Evolutionary conservation across 2,329 filamentous ascomycete species (phyloP).

Genomic region (Fusarium fracticaudum): DNA sequence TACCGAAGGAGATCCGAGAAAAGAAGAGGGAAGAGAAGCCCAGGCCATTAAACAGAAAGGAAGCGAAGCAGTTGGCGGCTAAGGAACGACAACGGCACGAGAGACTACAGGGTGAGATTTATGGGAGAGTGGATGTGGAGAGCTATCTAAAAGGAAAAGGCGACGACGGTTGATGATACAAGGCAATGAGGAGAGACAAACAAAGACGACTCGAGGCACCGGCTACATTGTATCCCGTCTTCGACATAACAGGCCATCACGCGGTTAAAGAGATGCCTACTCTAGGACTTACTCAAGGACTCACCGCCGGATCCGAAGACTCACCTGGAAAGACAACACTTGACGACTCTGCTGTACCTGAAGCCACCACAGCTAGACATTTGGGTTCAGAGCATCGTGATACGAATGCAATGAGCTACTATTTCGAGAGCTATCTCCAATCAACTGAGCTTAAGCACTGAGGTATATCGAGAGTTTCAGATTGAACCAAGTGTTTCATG

Average conservation of each 20-base stretch:
- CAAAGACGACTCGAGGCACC: background rate
- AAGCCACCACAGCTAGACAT: background rate
- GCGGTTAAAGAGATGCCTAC: background rate
- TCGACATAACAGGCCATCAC: background rate
- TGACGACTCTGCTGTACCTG: no score
- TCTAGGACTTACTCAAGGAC: slow-evolving; percentile 19
- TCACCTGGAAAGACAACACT: background rate
- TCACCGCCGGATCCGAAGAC: background rate
- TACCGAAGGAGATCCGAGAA: slow-evolving; percentile 52
- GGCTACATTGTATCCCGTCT: background rate
- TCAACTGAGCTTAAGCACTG: background rate
- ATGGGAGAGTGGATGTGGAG: slow-evolving; percentile 78
- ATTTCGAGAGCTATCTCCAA: background rate
- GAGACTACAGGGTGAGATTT: slow-evolving; percentile 75
- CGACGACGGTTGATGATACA: slow-evolving; percentile 28
- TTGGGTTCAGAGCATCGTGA: background rate
- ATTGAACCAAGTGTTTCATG: slow-evolving; percentile 5
- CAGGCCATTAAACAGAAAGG: slow-evolving; percentile 73
- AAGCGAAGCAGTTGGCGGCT: slow-evolving; percentile 68
- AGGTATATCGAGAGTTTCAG: background rate
- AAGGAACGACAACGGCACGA: slow-evolving; percentile 71
- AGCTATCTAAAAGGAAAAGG: slow-evolving; percentile 69
- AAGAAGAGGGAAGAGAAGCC: slow-evolving; percentile 56
- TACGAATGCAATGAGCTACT: background rate
- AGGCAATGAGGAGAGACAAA: background rate